Evolutionary conservation across 305 asterid genomes (phyloP), one percentile per base, ranked within the genome.

Genomic region (Ajuga reptans): DNA sequence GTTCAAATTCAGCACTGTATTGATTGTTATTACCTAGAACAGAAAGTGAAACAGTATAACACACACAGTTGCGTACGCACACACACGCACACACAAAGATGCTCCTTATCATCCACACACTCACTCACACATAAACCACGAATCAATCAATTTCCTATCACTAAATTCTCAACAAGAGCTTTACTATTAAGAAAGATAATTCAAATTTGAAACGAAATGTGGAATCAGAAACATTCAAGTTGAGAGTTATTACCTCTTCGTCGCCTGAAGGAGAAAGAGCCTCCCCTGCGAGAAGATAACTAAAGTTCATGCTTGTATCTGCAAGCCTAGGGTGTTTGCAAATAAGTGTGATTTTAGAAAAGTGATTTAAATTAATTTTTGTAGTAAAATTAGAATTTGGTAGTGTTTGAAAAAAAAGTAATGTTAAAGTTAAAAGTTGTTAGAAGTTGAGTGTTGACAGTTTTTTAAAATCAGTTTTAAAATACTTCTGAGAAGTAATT

Each of bases 71-170:
- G n/a, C n/a, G n/a, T n/a, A n/a, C n/a, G n/a, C n/a, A n/a, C n/a
- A n/a, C n/a, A n/a, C n/a, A n/a, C n/a, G n/a, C 27, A 24, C 17
- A 11, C 7, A 0, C 10, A 3, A 7, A 18, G 39, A 39, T 1
- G 68, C 2, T 67, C 29, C 15, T 66, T 47, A 64, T 64, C 70
- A 36, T 34, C 27, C 29, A 47, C 39, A 72, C 58, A 41, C 27
- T 29, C 29, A 12, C 37, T 62, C 57, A 41, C 27, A 42, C 29
- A n/a, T n/a, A n/a, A n/a, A 12, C 37, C 49, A 64, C 24, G 58
- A 57, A 64, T 21, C 61, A 14, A 57, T 33, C 18, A 46, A 56
- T 36, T 72, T 31, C 37, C 42, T 3, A 42, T 9, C 37, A 21
- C 73, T 47, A 68, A 54, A 12, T 29, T 55, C 4, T 67, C 42